These are phyloP conservation scores for Myxozyma kluyveri DNA, from an alignment of 805 yeast species.

Conservation along the genomic window DNA sequence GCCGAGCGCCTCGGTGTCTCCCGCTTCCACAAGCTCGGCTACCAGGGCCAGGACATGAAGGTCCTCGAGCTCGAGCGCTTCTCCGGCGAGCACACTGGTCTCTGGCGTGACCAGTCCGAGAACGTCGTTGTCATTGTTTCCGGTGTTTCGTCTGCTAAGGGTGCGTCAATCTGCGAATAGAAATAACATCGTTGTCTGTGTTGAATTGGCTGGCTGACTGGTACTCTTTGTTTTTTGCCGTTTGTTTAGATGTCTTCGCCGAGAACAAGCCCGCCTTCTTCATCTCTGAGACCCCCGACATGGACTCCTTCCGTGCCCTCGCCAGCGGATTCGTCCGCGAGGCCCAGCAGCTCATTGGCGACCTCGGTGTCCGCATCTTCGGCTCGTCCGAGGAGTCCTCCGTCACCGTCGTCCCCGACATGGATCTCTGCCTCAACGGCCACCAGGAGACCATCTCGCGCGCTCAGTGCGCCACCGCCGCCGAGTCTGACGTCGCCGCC, in stretches of 20 bases:
- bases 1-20: constrained; percentile 39
- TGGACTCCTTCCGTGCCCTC: constrained; percentile 25
- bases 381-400: constrained; percentile 19
- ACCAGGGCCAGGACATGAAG: constrained; percentile 31
- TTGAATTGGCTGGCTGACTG: too few relatives aligned
- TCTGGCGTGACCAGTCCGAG: constrained; percentile 28
- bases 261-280: constrained; percentile 27
- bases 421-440: constrained; percentile 27
- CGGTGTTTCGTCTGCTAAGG: constrained; percentile 27
- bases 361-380: constrained; percentile 26
- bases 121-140: constrained; percentile 29
- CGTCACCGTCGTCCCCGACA: constrained; percentile 30
- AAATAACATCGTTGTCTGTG: too few relatives aligned
- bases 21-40: constrained; percentile 31
- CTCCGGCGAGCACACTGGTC: constrained; percentile 29
- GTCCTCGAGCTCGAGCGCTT: constrained; percentile 30
- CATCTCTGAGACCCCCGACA: constrained; percentile 29
- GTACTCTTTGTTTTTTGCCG: too few relatives aligned
- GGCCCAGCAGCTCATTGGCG: constrained; percentile 30
- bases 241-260: constrained; percentile 22
- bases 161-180: too few relatives aligned
- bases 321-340: constrained; percentile 27
- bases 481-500: constrained; percentile 12
- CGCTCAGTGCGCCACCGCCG: constrained; percentile 22
- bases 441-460: constrained; percentile 28